Evolutionary conservation across 352 stramenopile genomes (phyloP), one percentile per base, ranked within the genome.

Genomic region (Pythium volutum): DNA sequence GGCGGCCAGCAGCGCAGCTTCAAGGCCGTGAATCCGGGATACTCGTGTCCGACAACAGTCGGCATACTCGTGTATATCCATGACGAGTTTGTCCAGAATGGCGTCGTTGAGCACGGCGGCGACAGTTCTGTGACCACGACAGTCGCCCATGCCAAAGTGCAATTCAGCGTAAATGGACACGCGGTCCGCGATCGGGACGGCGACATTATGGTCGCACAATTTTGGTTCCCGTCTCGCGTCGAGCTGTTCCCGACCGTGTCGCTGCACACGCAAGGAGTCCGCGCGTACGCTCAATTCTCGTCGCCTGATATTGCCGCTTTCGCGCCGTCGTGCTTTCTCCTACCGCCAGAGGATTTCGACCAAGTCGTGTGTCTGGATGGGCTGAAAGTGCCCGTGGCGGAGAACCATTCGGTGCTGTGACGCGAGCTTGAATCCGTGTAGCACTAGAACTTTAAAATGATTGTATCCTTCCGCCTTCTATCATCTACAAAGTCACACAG

Each of bases 231-330:
- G 25, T 67, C 81, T 0, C 66, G 71, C 25, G 81, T 74, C 22
- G 86, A 95, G 49, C 67, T 95, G 60, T 95, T 83, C 55, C 86
- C 86, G 58, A 95, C 86, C 3, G 69, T 95, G 59, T 92, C 84
- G 25, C 74, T 95, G 38, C 84, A 95, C 72, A 91, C 84, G 23
- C 85, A 90, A 43, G 79, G 88, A 47, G 71, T 91, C 20, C 79
- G 87, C 45, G 84, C 92, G 14, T 81, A 87, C 52, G 84, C 82
- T 31, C 81, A 84, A 26, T 92, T 95, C 64, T 93, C 84, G 43
- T 76, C 76, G 26, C 75, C 84, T 1, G 84, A 93, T 55, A 83
- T 93, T 41, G 73, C 62, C 9, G 48, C 57, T 4, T 68, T 86
- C 25, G 69, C 90, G 62, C 70, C 83, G 46, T 63, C 73, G 12